Evolutionary conservation across 768 basidiomycete genomes (phyloP).

Genomic region (Boletus huronensis): DNA sequence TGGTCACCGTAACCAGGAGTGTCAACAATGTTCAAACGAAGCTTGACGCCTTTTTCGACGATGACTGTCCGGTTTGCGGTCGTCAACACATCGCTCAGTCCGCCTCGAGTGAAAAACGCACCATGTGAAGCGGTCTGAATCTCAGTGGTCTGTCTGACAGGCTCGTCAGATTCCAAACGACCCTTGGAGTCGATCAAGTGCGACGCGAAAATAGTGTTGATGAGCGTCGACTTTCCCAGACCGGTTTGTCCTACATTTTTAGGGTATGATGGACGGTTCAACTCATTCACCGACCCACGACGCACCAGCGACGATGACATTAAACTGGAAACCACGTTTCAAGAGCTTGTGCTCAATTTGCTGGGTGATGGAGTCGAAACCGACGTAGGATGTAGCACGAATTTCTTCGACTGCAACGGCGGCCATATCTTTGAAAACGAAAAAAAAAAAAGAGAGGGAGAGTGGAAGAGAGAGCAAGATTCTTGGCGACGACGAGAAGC

Average conservation of each 20-base stretch:
- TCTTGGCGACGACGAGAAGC: conserved; percentile 12
- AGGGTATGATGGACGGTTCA: not conserved
- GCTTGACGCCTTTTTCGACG: conserved; percentile 91
- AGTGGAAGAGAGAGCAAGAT: conserved; percentile 16
- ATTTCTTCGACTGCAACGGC: conserved; percentile 68
- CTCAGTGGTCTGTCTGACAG: conserved; percentile 93
- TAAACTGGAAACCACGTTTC: conserved; percentile 99
- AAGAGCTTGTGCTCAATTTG: conserved; percentile 99
- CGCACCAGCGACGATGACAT: conserved; percentile 93
- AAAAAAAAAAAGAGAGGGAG: conserved; percentile 17
- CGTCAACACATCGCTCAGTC: conserved; percentile 9
- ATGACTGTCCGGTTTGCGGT: conserved; percentile 57
- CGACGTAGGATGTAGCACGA: conserved; percentile 89
- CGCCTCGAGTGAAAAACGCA: conserved; percentile 36
- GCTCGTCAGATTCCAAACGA: conserved; percentile 80
- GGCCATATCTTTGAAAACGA: conserved; percentile 31
- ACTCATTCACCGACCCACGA: conserved; percentile 12
- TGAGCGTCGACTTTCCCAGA: conserved; percentile 95
- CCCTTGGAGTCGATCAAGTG: conserved; percentile 99
- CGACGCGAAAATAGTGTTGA: conserved; percentile 99
- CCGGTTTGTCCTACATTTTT: conserved; percentile 81
- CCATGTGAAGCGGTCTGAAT: conserved; percentile 95
- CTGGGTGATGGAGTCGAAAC: conserved; percentile 95
- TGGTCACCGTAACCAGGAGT: conserved; percentile 99
- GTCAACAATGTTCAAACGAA: conserved; percentile 96